Conservation (phyloP, 768 basidiomycete genomes). For the Phallus indusiatus region DNA sequence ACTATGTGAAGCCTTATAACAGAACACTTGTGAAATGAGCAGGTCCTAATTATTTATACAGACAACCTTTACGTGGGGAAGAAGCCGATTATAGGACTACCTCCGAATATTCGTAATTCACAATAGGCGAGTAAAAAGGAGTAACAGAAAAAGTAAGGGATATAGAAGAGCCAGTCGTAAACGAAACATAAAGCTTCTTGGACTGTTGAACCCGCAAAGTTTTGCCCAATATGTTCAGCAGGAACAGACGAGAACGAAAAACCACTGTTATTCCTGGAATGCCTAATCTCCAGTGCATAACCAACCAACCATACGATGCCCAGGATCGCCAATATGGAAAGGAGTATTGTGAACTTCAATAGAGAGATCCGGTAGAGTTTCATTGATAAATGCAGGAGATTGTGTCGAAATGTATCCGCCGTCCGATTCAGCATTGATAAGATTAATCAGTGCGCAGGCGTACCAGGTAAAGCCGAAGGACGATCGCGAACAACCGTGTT, state of each 20-base stretch:
- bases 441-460: conserved; percentile 79
- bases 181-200: conserved; percentile 35
- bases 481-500: conserved; percentile 43
- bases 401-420: conserved; percentile 2
- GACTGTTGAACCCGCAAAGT: conserved; percentile 64
- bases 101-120: too few relatives aligned
- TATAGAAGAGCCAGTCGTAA: neutral
- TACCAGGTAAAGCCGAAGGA: conserved; percentile 70
- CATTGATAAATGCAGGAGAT: neutral
- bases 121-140: neutral
- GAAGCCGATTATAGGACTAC: too few relatives aligned
- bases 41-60: too few relatives aligned
- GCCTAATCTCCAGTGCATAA: conserved; percentile 73
- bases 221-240: conserved; percentile 62
- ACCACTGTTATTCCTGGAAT: conserved; percentile 48
- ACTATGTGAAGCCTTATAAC: too few relatives aligned
- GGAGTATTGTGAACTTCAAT: conserved; percentile 25
- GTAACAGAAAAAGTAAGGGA: neutral
- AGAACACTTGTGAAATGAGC: too few relatives aligned
- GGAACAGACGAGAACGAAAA: conserved; percentile 35
- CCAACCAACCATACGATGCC: conserved; percentile 86
- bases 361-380: neutral
- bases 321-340: conserved; percentile 83
- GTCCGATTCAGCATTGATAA: conserved; percentile 41
- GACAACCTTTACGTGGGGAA: too few relatives aligned